Percentiles rank a stretch among this genome's conserved stretches.
Conservation (phyloP, 805 yeast genomes). For the Candida maris region DNA sequence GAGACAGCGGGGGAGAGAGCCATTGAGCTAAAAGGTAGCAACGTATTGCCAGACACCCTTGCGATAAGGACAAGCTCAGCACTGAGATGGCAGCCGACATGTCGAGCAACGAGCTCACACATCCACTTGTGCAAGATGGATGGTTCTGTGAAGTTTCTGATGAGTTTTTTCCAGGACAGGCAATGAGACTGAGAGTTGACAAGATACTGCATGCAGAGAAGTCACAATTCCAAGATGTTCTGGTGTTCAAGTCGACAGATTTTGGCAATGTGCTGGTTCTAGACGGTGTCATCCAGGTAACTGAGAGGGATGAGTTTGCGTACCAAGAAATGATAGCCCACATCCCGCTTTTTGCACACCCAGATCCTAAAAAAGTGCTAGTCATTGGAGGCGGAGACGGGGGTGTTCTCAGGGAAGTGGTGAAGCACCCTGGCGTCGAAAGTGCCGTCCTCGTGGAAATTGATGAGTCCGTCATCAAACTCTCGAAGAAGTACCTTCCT, state of each 20-base stretch:
- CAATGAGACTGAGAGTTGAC: slow-evolving; percentile 63
- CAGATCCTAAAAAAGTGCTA: slow-evolving; percentile 67
- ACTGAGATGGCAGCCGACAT: too few relatives aligned
- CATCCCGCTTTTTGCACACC: slow-evolving; percentile 75
- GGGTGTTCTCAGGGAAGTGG: slow-evolving; percentile 85
- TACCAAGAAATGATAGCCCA: slow-evolving; percentile 92
- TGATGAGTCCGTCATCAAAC: slow-evolving; percentile 74
- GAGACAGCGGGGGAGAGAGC: too few relatives aligned
- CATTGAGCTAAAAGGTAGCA: too few relatives aligned
- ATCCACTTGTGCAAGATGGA: slow-evolving; percentile 53
- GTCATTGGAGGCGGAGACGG: slow-evolving; percentile 98
- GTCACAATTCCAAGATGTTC: slow-evolving; percentile 76
- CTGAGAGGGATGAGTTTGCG: slow-evolving; percentile 90
- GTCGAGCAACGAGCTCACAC: slow-evolving; percentile 36
- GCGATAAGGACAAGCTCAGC: too few relatives aligned
- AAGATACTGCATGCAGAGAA: slow-evolving; percentile 61
- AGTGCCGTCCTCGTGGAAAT: slow-evolving; percentile 80
- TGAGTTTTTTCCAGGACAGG: slow-evolving; percentile 82
- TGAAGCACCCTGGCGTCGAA: slow-evolving; percentile 60
- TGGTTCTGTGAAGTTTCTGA: slow-evolving; percentile 83
- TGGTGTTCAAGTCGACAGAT: slow-evolving; percentile 68
- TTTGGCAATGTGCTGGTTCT: slow-evolving; percentile 87
- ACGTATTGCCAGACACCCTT: too few relatives aligned
- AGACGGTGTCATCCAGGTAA: slow-evolving; percentile 87
- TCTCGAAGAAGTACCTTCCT: slow-evolving; percentile 71